phyloP scores from a whole-genome alignment of 2,329 filamentous ascomycete species.

The Talaromyces marneffei region DNA sequence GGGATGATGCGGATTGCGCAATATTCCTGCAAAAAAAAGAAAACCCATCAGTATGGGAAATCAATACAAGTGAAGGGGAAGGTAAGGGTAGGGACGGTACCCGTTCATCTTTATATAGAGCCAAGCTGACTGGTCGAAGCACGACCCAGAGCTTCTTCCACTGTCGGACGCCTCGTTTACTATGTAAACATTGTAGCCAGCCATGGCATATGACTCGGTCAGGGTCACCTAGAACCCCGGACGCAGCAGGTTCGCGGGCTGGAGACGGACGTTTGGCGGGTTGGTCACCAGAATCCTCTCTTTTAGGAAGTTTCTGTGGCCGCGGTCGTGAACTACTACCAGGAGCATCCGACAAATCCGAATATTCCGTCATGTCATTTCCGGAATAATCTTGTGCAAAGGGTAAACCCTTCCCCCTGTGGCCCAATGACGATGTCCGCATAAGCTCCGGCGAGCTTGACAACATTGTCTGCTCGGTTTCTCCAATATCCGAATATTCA shows the following conservation, averaged over 20 bases:
- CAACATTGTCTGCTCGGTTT: conserved; percentile 19
- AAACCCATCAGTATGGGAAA: background rate
- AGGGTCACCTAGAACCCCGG: conserved; percentile 50
- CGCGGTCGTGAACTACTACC: conserved; percentile 20
- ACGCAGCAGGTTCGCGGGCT: conserved; percentile 2
- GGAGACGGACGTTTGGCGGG: background rate
- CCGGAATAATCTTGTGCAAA: conserved; percentile 54
- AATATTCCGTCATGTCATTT: conserved; percentile 68
- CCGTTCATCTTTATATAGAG: conserved; percentile 84
- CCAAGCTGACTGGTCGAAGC: conserved; percentile 74
- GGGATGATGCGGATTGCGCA: conserved; percentile 75
- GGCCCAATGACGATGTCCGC: conserved; percentile 24
- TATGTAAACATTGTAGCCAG: conserved; percentile 77
- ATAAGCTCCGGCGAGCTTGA: conserved; percentile 31
- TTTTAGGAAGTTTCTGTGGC: conserved; percentile 17
- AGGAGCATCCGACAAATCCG: conserved; percentile 70
- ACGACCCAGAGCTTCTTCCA: conserved; percentile 97
- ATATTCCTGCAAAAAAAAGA: conserved; percentile 63
- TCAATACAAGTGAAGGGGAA: background rate
- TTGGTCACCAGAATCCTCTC: background rate
- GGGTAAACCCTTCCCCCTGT: conserved; percentile 25
- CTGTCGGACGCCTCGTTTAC: conserved; percentile 71
- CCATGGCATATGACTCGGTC: conserved; percentile 94
- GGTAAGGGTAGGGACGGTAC: conserved; percentile 20
- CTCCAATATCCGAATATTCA: conserved; percentile 37